Evolutionary conservation across 139 green algal species (phyloP), one percentile per base, ranked within the genome.

Genomic region (Marvania coccoides): DNA sequence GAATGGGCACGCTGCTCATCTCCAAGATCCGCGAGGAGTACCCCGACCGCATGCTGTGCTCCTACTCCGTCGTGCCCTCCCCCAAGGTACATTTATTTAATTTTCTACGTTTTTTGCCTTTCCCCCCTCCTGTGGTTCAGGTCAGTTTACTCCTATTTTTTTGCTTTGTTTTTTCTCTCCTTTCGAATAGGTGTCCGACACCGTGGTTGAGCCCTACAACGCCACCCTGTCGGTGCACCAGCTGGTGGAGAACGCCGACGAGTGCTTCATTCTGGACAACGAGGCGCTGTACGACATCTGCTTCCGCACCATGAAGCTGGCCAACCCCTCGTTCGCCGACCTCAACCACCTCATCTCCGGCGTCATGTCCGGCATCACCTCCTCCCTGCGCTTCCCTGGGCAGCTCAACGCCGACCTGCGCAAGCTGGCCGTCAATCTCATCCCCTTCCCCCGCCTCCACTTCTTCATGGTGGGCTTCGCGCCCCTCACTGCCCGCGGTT

Each of bases 21-120:
- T 93, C 81, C 65, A 98, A 98, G 84, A 97, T 98, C 63, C 85
- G 92, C 36, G 93, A 98, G 85, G 93, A 98, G 79, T 96, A 96
- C 81, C 87, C 90, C 40, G 92, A 97, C 77, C 82, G 91, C 64
- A 97, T 97, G 89, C 95, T 97, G 92, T 75, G 95, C 42, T 96
- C 90, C 63, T 98, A 97, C 84, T 97, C 91, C 14, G 92, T 98
- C 5, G 91, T 97, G 55, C 93, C 93, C 19, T 97, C 90, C 39
- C 93, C 93, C 64, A 98, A 98, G 83, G 59, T n/a, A n/a, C n/a
- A n/a, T n/a, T n/a, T n/a, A n/a, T n/a, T n/a, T n/a, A n/a, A n/a
- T n/a, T n/a, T n/a, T n/a, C n/a, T n/a, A n/a, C n/a, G n/a, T n/a
- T n/a, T n/a, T n/a, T n/a, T n/a, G n/a, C n/a, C n/a, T n/a, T n/a